Evolutionary conservation across 371 early-diverging fungal genomes (phyloP).

Genomic region (Coemansia sp.): DNA sequence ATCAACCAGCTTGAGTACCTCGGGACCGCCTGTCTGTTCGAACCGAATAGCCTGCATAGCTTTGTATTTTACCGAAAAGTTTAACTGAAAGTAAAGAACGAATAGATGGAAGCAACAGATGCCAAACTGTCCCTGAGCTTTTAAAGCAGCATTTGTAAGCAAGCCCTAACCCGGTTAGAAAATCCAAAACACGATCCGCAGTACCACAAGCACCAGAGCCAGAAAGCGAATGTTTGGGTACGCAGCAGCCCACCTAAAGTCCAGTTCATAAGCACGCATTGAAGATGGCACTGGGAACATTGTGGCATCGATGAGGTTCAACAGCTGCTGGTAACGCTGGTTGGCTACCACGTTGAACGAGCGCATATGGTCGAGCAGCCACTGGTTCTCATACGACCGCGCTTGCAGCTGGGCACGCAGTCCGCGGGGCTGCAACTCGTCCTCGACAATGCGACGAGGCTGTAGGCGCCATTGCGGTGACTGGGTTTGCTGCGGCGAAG

Average conservation of each 20-base stretch:
- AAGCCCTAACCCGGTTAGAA: slow-evolving; percentile 4
- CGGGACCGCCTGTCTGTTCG: slow-evolving; percentile 67
- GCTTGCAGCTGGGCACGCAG: slow-evolving; percentile 30
- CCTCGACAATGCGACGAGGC: background rate
- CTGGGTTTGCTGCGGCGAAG: slow-evolving; percentile 11
- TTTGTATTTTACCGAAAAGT: no score
- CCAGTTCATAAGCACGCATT: slow-evolving; percentile 19
- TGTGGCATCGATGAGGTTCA: slow-evolving; percentile 6
- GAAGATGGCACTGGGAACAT: slow-evolving; percentile 12
- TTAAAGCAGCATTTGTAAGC: background rate
- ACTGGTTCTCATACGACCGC: slow-evolving; percentile 48
- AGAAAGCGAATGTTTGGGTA: slow-evolving; percentile 30
- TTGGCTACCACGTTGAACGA: slow-evolving; percentile 22
- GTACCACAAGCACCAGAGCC: slow-evolving; percentile 15
- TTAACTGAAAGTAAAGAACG: no score
- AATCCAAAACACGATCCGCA: slow-evolving; percentile 14
- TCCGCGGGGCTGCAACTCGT: slow-evolving; percentile 29
- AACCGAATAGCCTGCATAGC: slow-evolving; percentile 65
- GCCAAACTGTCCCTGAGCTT: background rate
- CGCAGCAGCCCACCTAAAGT: slow-evolving; percentile 41
- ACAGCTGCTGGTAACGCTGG: slow-evolving; percentile 18
- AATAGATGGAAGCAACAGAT: background rate
- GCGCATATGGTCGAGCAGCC: slow-evolving; percentile 29
- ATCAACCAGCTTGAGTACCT: slow-evolving; percentile 64
- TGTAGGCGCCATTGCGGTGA: slow-evolving; percentile 12